Evolutionary conservation across 2,329 filamentous ascomycete genomes (phyloP), one percentile per base, ranked within the genome.

Genomic region (Colletotrichum phormii): DNA sequence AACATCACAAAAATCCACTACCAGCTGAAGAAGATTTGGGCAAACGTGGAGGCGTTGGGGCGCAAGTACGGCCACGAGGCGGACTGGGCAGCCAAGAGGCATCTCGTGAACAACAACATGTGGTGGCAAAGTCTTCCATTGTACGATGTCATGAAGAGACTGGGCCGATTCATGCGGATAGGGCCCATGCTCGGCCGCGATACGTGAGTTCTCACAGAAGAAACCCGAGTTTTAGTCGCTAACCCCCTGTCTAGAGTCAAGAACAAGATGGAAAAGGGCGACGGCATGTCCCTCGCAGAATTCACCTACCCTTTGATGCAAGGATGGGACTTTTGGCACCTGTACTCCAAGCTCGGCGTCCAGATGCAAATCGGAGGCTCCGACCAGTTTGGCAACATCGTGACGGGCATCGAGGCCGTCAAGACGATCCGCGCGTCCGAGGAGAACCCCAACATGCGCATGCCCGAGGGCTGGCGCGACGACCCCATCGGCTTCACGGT

Each of bases 321-420:
- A 81, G 95, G 93, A 26, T 98, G 95, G 93, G 97, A 99, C 81
- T 99, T 95, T 90, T 98, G 94, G 94, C 88, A 94, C 77, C 89
- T 98, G 84, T 97, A 94, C 82, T 81, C 77, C 74, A 88, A 89
- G 59, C 86, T 88, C 29, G 89, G 89, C 60, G 87, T 95, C 11
- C 92, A 95, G 79, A 89, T 98, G 80, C 95, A 99, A 83, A 94
- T 99, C 64, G 97, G 97, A 71, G 97, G 97, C 51, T 95, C 95
- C 7, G 97, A 99, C 80, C 97, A 99, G 84, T 98, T 93, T 80
- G 97, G 97, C 75, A 99, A 99, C 83, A 98, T 99, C 75, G 89
- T 97, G 33, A 92, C 95, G 13, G 97, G 97, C 61, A 92, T 97
- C 79, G 94, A 98, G 73, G 90, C 93, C 3, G 89, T 98, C 77